A percentile compares a stretch with the other conserved stretches of the same genome.
Conservation (phyloP, 2,329 filamentous ascomycete species). For the Allantophomopsis lycopodina region DNA sequence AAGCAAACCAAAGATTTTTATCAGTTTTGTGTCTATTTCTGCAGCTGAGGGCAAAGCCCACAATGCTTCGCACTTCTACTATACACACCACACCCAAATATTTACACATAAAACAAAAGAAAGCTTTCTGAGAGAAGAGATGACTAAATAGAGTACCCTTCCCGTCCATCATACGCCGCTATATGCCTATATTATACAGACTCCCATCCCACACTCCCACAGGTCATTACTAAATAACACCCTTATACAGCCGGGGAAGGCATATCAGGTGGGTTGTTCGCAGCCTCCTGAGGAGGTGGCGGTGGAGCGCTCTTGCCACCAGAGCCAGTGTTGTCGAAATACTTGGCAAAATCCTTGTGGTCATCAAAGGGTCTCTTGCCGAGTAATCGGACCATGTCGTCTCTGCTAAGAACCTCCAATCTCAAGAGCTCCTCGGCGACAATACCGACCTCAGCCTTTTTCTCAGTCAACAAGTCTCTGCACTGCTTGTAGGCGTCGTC, state of each 20-base stretch:
- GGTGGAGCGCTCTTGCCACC: conserved; percentile 42
- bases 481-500: conserved; percentile 90
- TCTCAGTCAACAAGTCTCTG: conserved; percentile 66
- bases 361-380: conserved; percentile 79
- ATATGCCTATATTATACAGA: too few relatives aligned
- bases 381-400: conserved; percentile 83
- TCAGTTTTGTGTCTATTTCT: too few relatives aligned
- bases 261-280: conserved; percentile 11
- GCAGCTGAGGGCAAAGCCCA: too few relatives aligned
- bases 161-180: too few relatives aligned
- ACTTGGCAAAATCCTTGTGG: conserved; percentile 78
- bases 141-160: too few relatives aligned
- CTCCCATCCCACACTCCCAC: too few relatives aligned
- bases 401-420: conserved; percentile 83
- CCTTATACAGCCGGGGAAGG: neutral
- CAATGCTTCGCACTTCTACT: too few relatives aligned
- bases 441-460: conserved; percentile 77
- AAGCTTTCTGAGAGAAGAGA: too few relatives aligned
- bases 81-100: too few relatives aligned
- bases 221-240: too few relatives aligned
- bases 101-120: too few relatives aligned
- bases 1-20: too few relatives aligned
- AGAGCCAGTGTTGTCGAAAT: conserved; percentile 50
- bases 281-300: conserved; percentile 30
- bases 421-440: conserved; percentile 84